These are phyloP conservation scores for Podospora pseudopauciseta DNA, from an alignment of 495 filamentous ascomycete species.

Conservation along the genomic window DNA sequence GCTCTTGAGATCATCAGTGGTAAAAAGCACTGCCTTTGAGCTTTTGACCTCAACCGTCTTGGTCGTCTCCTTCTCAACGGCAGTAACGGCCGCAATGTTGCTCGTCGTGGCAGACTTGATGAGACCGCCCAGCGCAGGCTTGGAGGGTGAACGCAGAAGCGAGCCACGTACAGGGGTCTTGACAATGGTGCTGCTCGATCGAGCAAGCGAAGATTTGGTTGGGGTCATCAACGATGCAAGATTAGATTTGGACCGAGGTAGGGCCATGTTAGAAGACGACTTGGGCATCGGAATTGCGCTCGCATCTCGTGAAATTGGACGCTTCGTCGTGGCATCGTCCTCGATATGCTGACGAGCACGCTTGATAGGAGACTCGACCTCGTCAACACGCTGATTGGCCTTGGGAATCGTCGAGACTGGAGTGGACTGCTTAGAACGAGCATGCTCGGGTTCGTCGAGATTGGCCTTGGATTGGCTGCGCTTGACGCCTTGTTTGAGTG, in stretches of 20 bases:
- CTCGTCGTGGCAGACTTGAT: slow-evolving; percentile 39
- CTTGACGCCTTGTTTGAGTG: slow-evolving; percentile 57
- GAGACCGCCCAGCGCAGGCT: slow-evolving; percentile 32
- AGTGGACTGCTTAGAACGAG: slow-evolving; percentile 36
- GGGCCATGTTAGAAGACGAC: slow-evolving; percentile 39
- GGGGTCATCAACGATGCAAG: slow-evolving; percentile 64
- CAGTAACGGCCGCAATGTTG: slow-evolving; percentile 21
- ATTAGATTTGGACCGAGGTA: slow-evolving; percentile 43
- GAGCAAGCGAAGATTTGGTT: slow-evolving; percentile 72
- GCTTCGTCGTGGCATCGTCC: slow-evolving; percentile 57
- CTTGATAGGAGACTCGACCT: slow-evolving; percentile 51
- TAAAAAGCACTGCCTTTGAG: slow-evolving; percentile 17
- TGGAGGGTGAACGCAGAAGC: slow-evolving; percentile 36
- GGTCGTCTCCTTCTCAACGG: slow-evolving; percentile 22
- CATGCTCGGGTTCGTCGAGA: slow-evolving; percentile 51
- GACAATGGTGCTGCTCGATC: slow-evolving; percentile 55
- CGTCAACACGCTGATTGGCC: slow-evolving; percentile 25
- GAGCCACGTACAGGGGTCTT: slow-evolving; percentile 45
- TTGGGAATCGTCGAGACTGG: slow-evolving; percentile 36
- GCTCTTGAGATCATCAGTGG: no score
- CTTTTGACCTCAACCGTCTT: slow-evolving; percentile 31
- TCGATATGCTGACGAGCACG: slow-evolving; percentile 57
- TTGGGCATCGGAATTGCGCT: slow-evolving; percentile 43
- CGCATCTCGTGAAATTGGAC: slow-evolving; percentile 50
- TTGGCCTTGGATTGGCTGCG: slow-evolving; percentile 56